phyloP scores from a whole-genome alignment of 208 protist species.

The Trypanosomatidae sp. region DNA sequence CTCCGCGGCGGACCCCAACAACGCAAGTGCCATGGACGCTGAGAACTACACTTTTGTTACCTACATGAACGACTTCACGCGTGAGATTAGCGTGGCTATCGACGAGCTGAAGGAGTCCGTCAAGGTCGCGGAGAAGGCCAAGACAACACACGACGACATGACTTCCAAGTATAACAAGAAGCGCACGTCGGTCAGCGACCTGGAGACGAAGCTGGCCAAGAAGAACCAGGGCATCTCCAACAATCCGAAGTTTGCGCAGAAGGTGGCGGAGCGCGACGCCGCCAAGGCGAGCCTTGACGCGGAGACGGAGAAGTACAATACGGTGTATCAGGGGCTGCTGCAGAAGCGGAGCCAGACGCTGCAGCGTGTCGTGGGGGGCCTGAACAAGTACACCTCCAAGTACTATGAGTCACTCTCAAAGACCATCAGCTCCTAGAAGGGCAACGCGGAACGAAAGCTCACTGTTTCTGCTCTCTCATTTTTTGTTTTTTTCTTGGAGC shows the following conservation, averaged over 20 bases:
- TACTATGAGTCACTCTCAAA: constrained; percentile 38
- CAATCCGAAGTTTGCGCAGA: constrained; percentile 43
- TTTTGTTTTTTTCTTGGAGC: too few species aligned
- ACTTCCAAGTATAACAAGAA: constrained; percentile 43
- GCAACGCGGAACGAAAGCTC: too few species aligned
- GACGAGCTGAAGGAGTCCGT: constrained; percentile 33
- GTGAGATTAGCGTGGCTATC: constrained; percentile 29
- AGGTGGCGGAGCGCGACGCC: constrained; percentile 41
- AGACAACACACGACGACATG: constrained; percentile 23
- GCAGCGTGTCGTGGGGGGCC: constrained; percentile 18
- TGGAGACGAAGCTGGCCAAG: constrained; percentile 61
- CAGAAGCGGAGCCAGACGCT: constrained; percentile 37
- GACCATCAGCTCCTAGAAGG: too few species aligned
- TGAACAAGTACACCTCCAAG: constrained; percentile 22
- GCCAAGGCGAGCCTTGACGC: constrained; percentile 28
- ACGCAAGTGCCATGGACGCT: too few species aligned
- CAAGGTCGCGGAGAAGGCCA: constrained; percentile 21
- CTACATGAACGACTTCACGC: constrained; percentile 68
- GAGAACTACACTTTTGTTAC: constrained; percentile 38
- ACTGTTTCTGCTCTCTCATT: too few species aligned
- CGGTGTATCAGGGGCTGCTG: constrained; percentile 23
- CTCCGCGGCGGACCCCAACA: background rate
- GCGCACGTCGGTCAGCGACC: constrained; percentile 29
- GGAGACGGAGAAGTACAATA: constrained; percentile 26
- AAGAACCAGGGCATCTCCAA: constrained; percentile 54